Evolutionary conservation across 148 eudicot genomes (phyloP), one percentile per base, ranked within the genome.

Genomic region (Nepenthes mirabilis): DNA sequence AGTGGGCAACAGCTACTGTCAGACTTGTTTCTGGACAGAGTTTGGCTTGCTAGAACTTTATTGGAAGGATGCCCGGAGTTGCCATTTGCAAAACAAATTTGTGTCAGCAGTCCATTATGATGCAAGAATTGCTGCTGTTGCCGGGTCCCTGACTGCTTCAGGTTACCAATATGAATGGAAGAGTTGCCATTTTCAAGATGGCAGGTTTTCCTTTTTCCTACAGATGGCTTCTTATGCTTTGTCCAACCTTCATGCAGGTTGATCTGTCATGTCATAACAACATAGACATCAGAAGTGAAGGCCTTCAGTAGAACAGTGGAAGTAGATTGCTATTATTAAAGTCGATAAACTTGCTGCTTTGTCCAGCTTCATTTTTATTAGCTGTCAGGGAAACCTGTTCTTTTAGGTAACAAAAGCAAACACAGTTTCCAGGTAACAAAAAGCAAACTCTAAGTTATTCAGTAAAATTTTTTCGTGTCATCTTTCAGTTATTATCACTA

Each of bases 1-100:
- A 79, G 74, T 23, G 79, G 70, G 59, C 64, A 57, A 52, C 69
- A 62, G 45, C 58, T 69, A 62, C 69, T 76, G 64, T 80, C 83
- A 57, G 82, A 73, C 65, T 88, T 83, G 9, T 74, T 56, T 47
- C 63, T 52, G 59, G 72, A 71, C 43, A 68, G 62, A 13, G 63
- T 51, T 56, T 82, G 62, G 49, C 75, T 70, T 33, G 65, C 60
- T 49, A 82, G 61, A 60, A 65, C 72, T 68, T 67, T 78, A 67
- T 75, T 66, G 9, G 74, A 70, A 51, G 73, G 65, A 59, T 68
- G 69, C 33, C 57, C 36, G 35, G 66, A 67, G 63, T 74, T 71
- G 63, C 72, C 47, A 14, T 67, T 69, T 43, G 68, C 36, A 52
- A 74, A 75, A 57, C 83, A 37, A 60, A 52, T 52, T 43, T 68